phyloP scores from a whole-genome alignment of 352 stramenopile species.

The Pythium sp. region DNA sequence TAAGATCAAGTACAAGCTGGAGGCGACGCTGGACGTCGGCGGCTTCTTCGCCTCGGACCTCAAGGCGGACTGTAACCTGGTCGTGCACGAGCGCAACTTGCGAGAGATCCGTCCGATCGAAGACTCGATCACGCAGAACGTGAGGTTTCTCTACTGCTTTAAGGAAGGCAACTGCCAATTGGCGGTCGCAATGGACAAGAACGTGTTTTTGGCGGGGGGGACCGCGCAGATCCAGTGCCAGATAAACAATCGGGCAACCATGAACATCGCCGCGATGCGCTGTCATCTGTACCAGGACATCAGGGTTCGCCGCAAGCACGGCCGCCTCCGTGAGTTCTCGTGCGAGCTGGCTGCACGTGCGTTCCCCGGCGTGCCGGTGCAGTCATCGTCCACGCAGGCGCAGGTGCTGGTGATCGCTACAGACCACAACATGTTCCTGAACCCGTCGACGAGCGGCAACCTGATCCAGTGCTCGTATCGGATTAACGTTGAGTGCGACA shows the following conservation, averaged over 20 bases:
- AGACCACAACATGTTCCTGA: conserved; percentile 28
- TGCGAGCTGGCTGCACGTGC: conserved; percentile 33
- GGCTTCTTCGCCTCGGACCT: conserved; percentile 63
- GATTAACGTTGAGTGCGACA: conserved; percentile 66
- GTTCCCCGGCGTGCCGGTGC: conserved; percentile 47
- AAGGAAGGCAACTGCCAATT: conserved; percentile 51
- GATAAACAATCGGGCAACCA: conserved; percentile 53
- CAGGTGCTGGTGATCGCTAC: conserved; percentile 45
- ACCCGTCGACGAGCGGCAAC: conserved; percentile 42
- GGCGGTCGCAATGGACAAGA: conserved; percentile 71
- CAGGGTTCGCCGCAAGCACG: conserved; percentile 30
- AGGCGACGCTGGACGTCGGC: conserved; percentile 59
- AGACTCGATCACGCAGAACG: conserved; percentile 50
- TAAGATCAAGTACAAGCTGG: conserved; percentile 80
- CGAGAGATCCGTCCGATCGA: conserved; percentile 40
- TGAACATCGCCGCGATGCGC: conserved; percentile 59
- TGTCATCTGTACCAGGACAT: conserved; percentile 58
- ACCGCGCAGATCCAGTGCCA: conserved; percentile 59
- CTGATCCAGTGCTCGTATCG: conserved; percentile 57
- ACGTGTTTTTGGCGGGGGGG: conserved; percentile 59
- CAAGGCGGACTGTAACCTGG: conserved; percentile 51
- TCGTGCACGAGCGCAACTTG: conserved; percentile 58
- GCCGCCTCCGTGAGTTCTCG: conserved; percentile 34
- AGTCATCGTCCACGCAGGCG: conserved; percentile 36
- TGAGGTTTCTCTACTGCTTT: conserved; percentile 65